Evolutionary conservation across 2,329 filamentous ascomycete genomes (phyloP).

Genomic region (Pleoardoris graminearum): DNA sequence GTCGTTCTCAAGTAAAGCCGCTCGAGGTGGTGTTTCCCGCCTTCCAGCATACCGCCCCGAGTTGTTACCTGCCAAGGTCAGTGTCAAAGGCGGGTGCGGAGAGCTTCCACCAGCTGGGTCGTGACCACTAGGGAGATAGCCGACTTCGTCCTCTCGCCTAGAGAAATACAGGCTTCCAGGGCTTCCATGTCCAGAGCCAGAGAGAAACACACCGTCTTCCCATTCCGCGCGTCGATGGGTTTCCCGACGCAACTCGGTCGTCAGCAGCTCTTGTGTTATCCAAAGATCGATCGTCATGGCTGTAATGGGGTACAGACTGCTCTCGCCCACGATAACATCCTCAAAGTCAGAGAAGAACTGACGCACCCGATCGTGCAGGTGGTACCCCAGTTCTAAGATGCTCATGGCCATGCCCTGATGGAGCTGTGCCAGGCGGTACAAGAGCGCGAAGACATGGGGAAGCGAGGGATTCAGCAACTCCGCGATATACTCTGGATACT

Average conservation of each 20-base stretch:
- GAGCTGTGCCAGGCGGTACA: not conserved
- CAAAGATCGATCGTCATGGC: not conserved
- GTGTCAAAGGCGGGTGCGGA: no score
- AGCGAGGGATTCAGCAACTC: not conserved
- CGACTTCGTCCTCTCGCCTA: no score
- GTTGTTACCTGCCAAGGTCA: no score
- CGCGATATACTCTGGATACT: not conserved
- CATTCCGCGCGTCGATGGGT: no score
- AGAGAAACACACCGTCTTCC: no score
- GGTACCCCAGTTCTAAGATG: not conserved
- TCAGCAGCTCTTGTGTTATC: slow-evolving; percentile 5
- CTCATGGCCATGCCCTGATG: not conserved
- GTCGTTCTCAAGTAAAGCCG: no score
- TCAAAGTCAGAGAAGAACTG: not conserved
- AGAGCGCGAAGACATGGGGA: slow-evolving; percentile 2
- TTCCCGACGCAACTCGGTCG: not conserved
- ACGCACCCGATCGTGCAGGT: not conserved
- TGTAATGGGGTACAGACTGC: not conserved
- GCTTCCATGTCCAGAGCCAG: no score
- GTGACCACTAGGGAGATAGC: no score
- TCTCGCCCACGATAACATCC: not conserved
- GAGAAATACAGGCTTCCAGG: no score
- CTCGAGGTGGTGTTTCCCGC: no score
- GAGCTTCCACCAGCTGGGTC: no score
- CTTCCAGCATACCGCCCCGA: no score